Base-by-base conservation (phyloP, 306 rosid species). In the Rosa lucieae region DNA sequence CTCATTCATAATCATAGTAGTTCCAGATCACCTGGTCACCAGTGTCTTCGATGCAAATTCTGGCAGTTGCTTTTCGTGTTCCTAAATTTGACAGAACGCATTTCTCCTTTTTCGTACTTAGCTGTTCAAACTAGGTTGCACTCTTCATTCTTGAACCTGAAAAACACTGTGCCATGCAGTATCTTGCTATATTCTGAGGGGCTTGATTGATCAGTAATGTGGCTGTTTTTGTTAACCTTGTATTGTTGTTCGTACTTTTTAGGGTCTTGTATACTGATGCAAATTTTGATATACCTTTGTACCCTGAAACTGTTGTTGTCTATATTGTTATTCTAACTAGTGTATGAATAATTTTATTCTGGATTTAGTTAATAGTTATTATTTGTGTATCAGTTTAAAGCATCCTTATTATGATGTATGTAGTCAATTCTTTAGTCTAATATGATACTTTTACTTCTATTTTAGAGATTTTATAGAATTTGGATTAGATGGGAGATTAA, bases 401-500 rank as follows among this genome's bases (percentile, higher is more conserved):
- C 56, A 53, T 23, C 49, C 43, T 74, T 67, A 52, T 8, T 8
- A 46, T 32, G 13, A 46, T 26, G 4, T 44, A 13, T 10, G 71
- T 43, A 37, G 62, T 17, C 42, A 14, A 51, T 52, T 74, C 20
- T 74, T 26, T 10, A 11, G 40, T 73, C 21, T 68, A 26, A 55
- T 47, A 32, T 63, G 5, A 47, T 63, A 43, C 80, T 55, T 67
- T 43, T 35, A 3, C 44, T 26, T 51, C 35, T 70, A 48, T 78
- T 72, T 80, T 44, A 37, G 78, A 55, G 74, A 67, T 62, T 76
- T 82, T 67, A 49, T 84, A 79, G 86, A 72, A 70, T 85, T 48
- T 75, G 81, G 65, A 67, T 21, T 80, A 85, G 85, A 89, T 93
- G 98, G 97, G 83, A 82, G 84, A 80, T 76, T 77, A 78, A 74